phyloP scores from a whole-genome alignment of 2,329 filamentous ascomycete genomes.

The Septoria petroselini region DNA sequence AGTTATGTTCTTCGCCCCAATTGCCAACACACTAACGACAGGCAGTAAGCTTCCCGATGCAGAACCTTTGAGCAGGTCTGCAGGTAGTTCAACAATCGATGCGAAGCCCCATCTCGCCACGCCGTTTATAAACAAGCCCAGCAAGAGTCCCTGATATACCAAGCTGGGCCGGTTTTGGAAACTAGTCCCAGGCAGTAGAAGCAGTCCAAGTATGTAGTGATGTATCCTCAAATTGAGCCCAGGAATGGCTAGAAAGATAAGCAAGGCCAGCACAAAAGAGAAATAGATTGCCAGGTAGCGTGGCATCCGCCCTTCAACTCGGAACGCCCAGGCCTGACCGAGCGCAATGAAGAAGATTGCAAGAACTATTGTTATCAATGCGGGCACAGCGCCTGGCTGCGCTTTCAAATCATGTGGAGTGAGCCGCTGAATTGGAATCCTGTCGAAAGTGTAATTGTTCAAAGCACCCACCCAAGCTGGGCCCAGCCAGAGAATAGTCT shows the following conservation, averaged over 20 bases:
- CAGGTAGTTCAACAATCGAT: constrained; percentile 77
- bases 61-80: constrained; percentile 59
- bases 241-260: constrained; percentile 69
- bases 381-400: constrained; percentile 83
- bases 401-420: constrained; percentile 83
- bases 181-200: constrained; percentile 82
- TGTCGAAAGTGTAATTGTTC: constrained; percentile 92
- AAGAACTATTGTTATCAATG: constrained; percentile 73
- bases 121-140: constrained; percentile 92
- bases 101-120: constrained; percentile 93
- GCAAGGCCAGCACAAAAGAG: constrained; percentile 62
- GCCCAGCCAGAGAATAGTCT: constrained; percentile 85
- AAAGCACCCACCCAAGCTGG: constrained; percentile 86
- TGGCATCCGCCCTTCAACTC: constrained; percentile 76
- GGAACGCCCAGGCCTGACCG: constrained; percentile 80
- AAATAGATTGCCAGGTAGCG: constrained; percentile 75
- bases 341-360: constrained; percentile 65
- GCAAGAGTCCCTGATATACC: constrained; percentile 81
- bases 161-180: constrained; percentile 83
- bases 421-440: constrained; percentile 90
- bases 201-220: constrained; percentile 85
- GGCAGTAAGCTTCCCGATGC: constrained; percentile 60
- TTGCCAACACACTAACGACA: constrained; percentile 43
- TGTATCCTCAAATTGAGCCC: constrained; percentile 82
- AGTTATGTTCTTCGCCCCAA: constrained; percentile 58